Conservation (phyloP, 2,329 filamentous ascomycete genomes). For the Fusarium sp. region DNA sequence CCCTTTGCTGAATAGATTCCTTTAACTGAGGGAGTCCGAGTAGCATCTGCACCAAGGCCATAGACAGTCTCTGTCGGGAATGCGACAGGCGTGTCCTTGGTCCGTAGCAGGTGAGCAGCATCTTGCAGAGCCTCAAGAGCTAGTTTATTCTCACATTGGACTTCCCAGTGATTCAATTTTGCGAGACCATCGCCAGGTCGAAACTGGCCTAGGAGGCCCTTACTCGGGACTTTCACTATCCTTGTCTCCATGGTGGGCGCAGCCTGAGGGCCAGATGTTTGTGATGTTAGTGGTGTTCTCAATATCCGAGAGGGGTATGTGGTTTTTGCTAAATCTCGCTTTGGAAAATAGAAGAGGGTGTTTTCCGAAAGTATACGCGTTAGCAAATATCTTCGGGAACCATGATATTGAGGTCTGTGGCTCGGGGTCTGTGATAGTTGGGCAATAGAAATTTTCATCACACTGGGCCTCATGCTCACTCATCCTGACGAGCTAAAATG, state of each 20-base stretch:
- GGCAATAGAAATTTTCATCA: conserved; percentile 42
- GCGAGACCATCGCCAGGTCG: conserved; percentile 40
- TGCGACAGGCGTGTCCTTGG: conserved; percentile 79
- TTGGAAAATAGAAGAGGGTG: neutral
- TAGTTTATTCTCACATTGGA: conserved; percentile 44
- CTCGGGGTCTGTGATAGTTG: conserved; percentile 32
- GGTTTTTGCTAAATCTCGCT: neutral
- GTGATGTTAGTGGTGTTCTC: conserved; percentile 43
- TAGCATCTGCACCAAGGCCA: conserved; percentile 95
- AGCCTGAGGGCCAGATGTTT: conserved; percentile 18
- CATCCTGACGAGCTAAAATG: conserved; percentile 40
- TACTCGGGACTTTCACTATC: conserved; percentile 49
- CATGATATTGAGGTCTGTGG: conserved; percentile 18
- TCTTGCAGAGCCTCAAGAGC: conserved; percentile 60
- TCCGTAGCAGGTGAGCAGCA: conserved; percentile 73
- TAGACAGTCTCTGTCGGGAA: conserved; percentile 99
- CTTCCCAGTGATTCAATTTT: conserved; percentile 55
- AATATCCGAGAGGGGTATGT: neutral
- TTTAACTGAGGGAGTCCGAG: conserved; percentile 80
- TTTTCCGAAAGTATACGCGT: neutral
- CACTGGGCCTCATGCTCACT: conserved; percentile 39
- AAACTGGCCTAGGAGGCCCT: conserved; percentile 49
- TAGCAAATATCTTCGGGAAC: neutral
- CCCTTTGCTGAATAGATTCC: conserved; percentile 96
- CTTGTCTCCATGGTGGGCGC: conserved; percentile 51